Percentiles rank a stretch among this genome's conserved stretches.
Evolutionary conservation across 345 rosid genomes (phyloP).

Genomic region (Eucalyptus fibrosa): DNA sequence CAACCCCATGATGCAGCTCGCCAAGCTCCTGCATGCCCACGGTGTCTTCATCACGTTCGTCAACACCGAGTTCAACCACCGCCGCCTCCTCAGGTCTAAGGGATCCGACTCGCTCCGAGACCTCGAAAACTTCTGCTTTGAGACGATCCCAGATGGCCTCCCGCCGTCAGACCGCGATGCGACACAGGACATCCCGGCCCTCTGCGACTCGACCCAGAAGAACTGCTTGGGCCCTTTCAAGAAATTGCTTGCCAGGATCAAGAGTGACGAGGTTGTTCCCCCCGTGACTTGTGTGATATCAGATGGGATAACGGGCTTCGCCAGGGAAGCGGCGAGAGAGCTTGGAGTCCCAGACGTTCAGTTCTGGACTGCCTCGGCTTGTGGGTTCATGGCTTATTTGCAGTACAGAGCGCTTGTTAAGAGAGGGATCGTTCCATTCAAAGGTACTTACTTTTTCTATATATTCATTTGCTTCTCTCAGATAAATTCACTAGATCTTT

Average conservation of each 20-base stretch:
- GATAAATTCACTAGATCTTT: neutral
- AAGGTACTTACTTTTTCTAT: conserved; percentile 1
- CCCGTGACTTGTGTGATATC: conserved; percentile 14
- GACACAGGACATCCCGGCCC: neutral
- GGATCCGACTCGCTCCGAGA: neutral
- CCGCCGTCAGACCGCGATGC: conserved; percentile 4
- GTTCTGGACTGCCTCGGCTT: conserved; percentile 23
- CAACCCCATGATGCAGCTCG: conserved; percentile 19
- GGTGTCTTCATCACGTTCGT: conserved; percentile 25
- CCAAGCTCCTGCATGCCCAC: conserved; percentile 21
- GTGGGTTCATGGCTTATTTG: conserved; percentile 14
- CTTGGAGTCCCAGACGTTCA: conserved; percentile 7
- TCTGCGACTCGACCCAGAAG: neutral
- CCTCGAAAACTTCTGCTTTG: neutral
- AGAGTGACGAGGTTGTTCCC: neutral
- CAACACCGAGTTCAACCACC: conserved; percentile 15
- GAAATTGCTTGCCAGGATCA: conserved; percentile 1
- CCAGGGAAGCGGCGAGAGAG: conserved; percentile 6
- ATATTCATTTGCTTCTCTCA: neutral
- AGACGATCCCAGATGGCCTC: conserved; percentile 14
- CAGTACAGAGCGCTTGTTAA: conserved; percentile 8
- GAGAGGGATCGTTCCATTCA: conserved; percentile 17
- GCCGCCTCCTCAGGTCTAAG: conserved; percentile 1
- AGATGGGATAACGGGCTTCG: conserved; percentile 7
- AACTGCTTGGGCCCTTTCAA: conserved; percentile 5